phyloP scores from a whole-genome alignment of 169 alveolate genomes.

The Perkinsus olseni region DNA sequence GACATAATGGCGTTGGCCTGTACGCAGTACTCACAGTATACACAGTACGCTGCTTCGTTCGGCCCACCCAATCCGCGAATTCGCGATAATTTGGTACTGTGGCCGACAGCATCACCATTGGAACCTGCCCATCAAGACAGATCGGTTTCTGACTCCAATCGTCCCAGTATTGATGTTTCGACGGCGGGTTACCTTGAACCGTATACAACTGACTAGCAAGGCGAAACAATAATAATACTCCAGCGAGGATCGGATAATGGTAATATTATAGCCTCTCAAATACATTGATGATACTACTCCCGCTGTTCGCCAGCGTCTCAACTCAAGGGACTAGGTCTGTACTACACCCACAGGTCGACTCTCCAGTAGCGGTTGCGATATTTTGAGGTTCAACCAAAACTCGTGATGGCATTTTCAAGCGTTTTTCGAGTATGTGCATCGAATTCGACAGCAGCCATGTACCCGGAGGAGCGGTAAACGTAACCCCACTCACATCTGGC shows the following conservation, averaged over 20 bases:
- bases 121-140: slow-evolving; percentile 38
- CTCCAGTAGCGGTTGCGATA: too few relatives aligned
- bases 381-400: too few relatives aligned
- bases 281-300: too few relatives aligned
- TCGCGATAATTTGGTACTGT: slow-evolving; percentile 96
- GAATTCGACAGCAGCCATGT: too few relatives aligned
- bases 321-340: too few relatives aligned
- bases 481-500: background rate
- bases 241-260: background rate
- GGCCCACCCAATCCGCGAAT: slow-evolving; percentile 93
- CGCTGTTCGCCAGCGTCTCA: too few relatives aligned
- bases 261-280: background rate
- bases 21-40: slow-evolving; percentile 79
- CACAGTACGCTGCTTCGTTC: slow-evolving; percentile 78
- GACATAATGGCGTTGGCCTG: slow-evolving; percentile 95
- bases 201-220: background rate
- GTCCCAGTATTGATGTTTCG: too few relatives aligned
- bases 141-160: background rate
- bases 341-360: too few relatives aligned
- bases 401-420: too few relatives aligned
- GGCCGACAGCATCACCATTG: slow-evolving; percentile 90
- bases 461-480: too few relatives aligned
- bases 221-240: background rate
- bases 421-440: too few relatives aligned
- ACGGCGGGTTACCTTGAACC: too few relatives aligned